Percentiles rank a stretch among this genome's conserved stretches.
These are phyloP conservation scores for Phytophthora hybrid DNA, from an alignment of 352 stramenopile genomes.

Conservation along the genomic window DNA sequence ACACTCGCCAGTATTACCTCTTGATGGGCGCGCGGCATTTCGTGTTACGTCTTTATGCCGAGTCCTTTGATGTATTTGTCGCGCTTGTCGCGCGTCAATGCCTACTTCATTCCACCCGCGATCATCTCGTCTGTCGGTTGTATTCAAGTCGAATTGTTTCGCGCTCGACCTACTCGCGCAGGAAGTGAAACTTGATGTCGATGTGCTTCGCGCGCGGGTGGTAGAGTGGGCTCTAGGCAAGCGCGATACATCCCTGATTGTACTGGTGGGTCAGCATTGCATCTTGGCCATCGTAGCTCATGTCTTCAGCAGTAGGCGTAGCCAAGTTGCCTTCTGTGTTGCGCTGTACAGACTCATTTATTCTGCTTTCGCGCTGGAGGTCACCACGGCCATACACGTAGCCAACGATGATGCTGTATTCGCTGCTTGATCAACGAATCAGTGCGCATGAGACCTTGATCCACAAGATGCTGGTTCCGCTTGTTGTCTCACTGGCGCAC, in stretches of 20 bases:
- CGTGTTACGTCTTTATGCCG: too few species aligned
- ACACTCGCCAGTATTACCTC: not conserved
- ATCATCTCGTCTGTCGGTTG: too few species aligned
- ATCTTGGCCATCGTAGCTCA: not conserved
- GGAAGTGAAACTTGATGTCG: too few species aligned
- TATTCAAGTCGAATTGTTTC: too few species aligned
- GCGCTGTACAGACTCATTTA: not conserved
- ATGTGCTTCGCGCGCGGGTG: too few species aligned
- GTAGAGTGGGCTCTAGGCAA: too few species aligned
- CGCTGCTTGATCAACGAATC: not conserved
- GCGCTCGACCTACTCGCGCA: too few species aligned
- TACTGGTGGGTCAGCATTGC: too few species aligned
- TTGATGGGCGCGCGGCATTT: too few species aligned
- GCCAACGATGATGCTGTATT: constrained; percentile 12
- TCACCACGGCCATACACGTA: not conserved
- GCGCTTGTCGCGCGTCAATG: not conserved
- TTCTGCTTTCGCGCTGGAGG: not conserved
- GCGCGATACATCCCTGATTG: too few species aligned
- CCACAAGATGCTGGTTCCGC: constrained; percentile 4
- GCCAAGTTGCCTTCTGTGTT: not conserved
- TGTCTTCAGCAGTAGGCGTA: too few species aligned
- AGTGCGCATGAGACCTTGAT: constrained; percentile 1
- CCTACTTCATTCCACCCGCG: not conserved
- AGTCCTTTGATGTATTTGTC: too few species aligned
- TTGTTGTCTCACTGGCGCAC: constrained; percentile 11